Conservation (phyloP, 1,284 basidiomycete genomes). For the Phellopilus nigrolimitatus region DNA sequence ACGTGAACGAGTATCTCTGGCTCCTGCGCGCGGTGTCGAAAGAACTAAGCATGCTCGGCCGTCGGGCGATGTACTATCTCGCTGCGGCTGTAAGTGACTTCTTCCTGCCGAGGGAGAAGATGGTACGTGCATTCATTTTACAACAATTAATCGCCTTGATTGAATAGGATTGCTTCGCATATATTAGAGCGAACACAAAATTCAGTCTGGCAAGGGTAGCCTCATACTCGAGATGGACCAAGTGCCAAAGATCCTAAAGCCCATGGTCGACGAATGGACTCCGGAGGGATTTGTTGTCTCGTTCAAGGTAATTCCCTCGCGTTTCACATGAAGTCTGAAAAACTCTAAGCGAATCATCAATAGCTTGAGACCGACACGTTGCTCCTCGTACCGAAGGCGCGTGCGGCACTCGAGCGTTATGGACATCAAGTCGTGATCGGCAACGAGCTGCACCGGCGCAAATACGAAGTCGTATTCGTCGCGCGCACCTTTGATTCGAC, state of each 20-base stretch:
- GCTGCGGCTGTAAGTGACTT: constrained; percentile 98
- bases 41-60: constrained; percentile 62
- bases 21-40: constrained; percentile 79
- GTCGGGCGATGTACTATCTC: constrained; percentile 88
- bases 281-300: constrained; percentile 90
- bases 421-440: constrained; percentile 98
- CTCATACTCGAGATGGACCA: constrained; percentile 97
- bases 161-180: neutral
- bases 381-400: constrained; percentile 88
- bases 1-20: constrained; percentile 96
- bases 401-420: constrained; percentile 84
- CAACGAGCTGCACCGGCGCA: constrained; percentile 87
- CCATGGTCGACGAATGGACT: constrained; percentile 92
- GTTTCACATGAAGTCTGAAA: neutral
- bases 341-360: neutral
- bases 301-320: constrained; percentile 71
- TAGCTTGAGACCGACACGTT: constrained; percentile 90
- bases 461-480: constrained; percentile 91
- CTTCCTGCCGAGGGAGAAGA: constrained; percentile 86
- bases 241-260: constrained; percentile 93
- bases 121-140: constrained; percentile 54
- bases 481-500: constrained; percentile 30
- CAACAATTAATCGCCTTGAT: neutral
- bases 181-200: constrained; percentile 90
- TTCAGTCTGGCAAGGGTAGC: constrained; percentile 93